Evolutionary conservation across 148 eudicot genomes (phyloP).

Genomic region (Nepenthes mirabilis): DNA sequence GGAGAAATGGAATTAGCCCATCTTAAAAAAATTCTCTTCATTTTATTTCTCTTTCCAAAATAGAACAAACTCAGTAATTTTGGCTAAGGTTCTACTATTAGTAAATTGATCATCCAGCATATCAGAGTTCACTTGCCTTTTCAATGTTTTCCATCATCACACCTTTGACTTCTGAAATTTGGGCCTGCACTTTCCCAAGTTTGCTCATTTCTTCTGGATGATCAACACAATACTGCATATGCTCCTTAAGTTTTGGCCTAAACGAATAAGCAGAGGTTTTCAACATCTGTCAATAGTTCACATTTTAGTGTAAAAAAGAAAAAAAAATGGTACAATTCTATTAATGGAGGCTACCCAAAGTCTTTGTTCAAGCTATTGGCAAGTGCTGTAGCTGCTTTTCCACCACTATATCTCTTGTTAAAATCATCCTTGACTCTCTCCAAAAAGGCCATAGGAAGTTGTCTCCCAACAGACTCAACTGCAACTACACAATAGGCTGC

Average conservation of each 20-base stretch:
- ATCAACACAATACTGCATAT: constrained; percentile 46
- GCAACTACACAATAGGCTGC: constrained; percentile 43
- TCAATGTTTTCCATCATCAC: constrained; percentile 52
- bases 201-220: constrained; percentile 50
- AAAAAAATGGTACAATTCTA: not conserved
- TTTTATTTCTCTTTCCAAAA: too few relatives aligned
- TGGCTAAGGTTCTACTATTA: too few relatives aligned
- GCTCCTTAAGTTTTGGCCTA: constrained; percentile 43
- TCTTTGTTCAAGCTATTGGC: constrained; percentile 43
- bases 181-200: constrained; percentile 39
- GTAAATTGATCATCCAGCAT: too few relatives aligned
- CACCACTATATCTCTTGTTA: constrained; percentile 41
- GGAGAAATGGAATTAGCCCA: too few relatives aligned
- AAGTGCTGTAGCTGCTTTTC: constrained; percentile 39
- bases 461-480: constrained; percentile 39
- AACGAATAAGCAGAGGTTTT: constrained; percentile 1
- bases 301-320: not conserved
- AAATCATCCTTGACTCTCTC: constrained; percentile 43
- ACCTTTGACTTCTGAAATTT: constrained; percentile 45
- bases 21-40: too few relatives aligned
- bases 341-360: constrained; percentile 20
- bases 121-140: constrained; percentile 15
- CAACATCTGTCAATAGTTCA: constrained; percentile 2
- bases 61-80: too few relatives aligned
- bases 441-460: constrained; percentile 41